Evolutionary conservation across 2,329 filamentous ascomycete species (phyloP).

Genomic region (Daldinia eschscholtzii): DNA sequence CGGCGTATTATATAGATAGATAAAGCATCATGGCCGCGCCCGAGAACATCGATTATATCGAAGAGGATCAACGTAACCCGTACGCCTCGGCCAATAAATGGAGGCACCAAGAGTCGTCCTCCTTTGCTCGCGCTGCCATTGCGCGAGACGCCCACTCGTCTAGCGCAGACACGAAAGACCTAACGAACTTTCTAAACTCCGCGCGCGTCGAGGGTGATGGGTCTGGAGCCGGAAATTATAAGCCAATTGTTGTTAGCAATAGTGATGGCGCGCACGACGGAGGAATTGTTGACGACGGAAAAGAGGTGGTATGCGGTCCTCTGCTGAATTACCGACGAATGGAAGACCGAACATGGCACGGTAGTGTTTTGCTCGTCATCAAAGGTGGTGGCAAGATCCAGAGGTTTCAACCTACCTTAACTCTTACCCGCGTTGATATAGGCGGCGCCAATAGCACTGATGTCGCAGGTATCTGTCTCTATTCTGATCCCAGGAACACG

Average conservation of each 20-base stretch:
- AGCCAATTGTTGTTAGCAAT: slow-evolving; percentile 64
- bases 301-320: slow-evolving; percentile 77
- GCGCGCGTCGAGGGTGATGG: slow-evolving; percentile 62
- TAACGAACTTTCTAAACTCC: slow-evolving; percentile 69
- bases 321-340: slow-evolving; percentile 83
- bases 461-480: slow-evolving; percentile 70
- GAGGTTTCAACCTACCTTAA: slow-evolving; percentile 70
- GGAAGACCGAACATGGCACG: slow-evolving; percentile 78
- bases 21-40: slow-evolving; percentile 44
- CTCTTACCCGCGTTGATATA: slow-evolving; percentile 59
- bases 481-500: slow-evolving; percentile 77
- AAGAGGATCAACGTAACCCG: slow-evolving; percentile 61
- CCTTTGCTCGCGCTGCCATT: slow-evolving; percentile 63
- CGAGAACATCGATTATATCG: slow-evolving; percentile 45
- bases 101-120: slow-evolving; percentile 73
- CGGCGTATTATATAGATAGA: not conserved
- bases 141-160: slow-evolving; percentile 58
- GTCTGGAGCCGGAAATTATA: slow-evolving; percentile 55
- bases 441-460: slow-evolving; percentile 45
- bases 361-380: slow-evolving; percentile 87
- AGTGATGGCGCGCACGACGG: slow-evolving; percentile 49
- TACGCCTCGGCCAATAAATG: slow-evolving; percentile 69
- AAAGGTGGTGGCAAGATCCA: slow-evolving; percentile 74
- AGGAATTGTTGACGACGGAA: slow-evolving; percentile 57
- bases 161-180: slow-evolving; percentile 61